Conservation (phyloP, 257 asterid species). For the Solanum chilense region DNA sequence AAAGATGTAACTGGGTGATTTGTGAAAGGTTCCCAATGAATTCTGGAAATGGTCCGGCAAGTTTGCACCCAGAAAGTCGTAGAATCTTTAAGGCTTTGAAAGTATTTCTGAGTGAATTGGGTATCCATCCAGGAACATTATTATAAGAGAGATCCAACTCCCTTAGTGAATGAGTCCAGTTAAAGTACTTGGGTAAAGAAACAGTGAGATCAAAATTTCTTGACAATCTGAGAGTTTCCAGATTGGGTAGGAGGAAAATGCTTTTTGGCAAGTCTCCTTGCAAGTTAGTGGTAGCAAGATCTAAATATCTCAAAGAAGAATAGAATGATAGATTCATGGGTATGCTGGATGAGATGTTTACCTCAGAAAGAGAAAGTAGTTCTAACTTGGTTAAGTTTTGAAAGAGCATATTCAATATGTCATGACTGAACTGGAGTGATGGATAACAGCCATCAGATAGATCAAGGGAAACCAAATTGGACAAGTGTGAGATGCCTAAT, state of each 20-base stretch:
- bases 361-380: fast-evolving
- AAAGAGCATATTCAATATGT: background rate
- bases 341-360: background rate
- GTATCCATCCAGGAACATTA: background rate
- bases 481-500: background rate
- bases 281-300: background rate
- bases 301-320: background rate
- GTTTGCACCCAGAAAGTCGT: too few relatives aligned
- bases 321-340: background rate
- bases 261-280: background rate
- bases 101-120: background rate
- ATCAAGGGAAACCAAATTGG: background rate
- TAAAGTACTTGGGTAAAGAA: background rate
- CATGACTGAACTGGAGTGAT: fast-evolving
- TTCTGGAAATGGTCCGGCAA: background rate
- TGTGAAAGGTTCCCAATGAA: background rate
- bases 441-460: fast-evolving
- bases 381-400: background rate
- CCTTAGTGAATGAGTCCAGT: background rate
- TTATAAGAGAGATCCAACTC: background rate
- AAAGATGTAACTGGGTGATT: background rate
- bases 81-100: background rate
- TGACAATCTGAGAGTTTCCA: background rate
- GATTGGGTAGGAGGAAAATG: background rate
- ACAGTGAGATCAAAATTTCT: fast-evolving